Evolutionary conservation across 2,329 filamentous ascomycete genomes (phyloP).

Genomic region (Coniochaeta prunicola): DNA sequence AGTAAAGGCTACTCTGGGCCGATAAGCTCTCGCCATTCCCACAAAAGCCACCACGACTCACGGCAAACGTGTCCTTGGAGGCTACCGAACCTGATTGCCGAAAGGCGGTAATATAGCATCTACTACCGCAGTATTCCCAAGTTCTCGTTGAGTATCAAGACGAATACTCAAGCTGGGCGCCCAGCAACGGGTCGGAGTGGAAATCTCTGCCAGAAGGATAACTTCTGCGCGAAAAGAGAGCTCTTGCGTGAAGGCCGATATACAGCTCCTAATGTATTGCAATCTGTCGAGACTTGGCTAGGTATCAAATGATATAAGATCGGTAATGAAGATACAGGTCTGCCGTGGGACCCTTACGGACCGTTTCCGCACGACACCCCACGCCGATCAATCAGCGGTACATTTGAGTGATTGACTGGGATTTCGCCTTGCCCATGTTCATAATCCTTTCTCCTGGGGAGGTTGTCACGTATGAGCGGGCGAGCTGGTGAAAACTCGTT

Average conservation of each 20-base stretch:
- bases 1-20: not conserved
- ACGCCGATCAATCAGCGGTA: not conserved
- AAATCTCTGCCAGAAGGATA: conserved; percentile 50
- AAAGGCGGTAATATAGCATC: conserved; percentile 39
- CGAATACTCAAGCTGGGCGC: conserved; percentile 49
- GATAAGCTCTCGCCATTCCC: not conserved
- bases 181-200: conserved; percentile 44
- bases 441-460: not conserved
- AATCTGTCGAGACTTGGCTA: not conserved
- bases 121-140: conserved; percentile 55
- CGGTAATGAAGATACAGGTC: not conserved
- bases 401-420: not conserved
- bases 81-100: not conserved
- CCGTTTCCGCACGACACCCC: not conserved
- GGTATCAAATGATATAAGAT: not conserved
- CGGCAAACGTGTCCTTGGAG: too few relatives aligned
- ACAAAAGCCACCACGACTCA: too few relatives aligned
- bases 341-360: not conserved
- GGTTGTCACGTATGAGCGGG: not conserved
- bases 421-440: too few relatives aligned
- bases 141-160: conserved; percentile 45
- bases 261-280: conserved; percentile 10
- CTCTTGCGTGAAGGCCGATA: conserved; percentile 43
- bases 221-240: conserved; percentile 40
- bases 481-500: not conserved